These are phyloP conservation scores for Zizania palustris DNA, from an alignment of 202 grass and related monocot species.

Conservation along the genomic window DNA sequence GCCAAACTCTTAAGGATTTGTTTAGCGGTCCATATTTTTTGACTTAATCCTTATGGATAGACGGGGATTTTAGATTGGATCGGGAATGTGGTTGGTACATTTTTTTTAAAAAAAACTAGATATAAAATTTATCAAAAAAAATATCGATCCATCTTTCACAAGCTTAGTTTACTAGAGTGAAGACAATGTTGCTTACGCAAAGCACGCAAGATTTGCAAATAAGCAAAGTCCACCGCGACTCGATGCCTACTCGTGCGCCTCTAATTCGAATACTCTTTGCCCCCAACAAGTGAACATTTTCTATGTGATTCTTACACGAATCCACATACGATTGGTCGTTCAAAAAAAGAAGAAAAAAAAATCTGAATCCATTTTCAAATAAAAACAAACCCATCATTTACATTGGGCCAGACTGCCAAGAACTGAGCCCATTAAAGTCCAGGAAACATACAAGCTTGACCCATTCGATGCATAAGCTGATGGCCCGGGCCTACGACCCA, in stretches of 20 bases:
- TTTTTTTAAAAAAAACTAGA: no score
- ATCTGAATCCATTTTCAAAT: not conserved
- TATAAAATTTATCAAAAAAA: no score
- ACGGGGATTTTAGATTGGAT: no score
- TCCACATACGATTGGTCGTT: not conserved
- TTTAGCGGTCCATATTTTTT: no score
- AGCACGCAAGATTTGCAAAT: not conserved
- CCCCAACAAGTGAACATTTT: not conserved
- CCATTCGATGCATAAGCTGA: no score
- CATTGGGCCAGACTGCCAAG: not conserved
- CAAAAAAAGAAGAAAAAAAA: not conserved
- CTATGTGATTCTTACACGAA: no score
- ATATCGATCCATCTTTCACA: no score
- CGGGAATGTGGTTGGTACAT: no score
- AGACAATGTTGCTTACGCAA: conserved; percentile 15
- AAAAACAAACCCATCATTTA: not conserved
- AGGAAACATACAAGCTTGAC: not conserved
- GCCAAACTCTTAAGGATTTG: no score
- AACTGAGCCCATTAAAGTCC: not conserved
- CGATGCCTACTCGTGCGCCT: not conserved
- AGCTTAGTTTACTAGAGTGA: not conserved
- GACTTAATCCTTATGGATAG: no score
- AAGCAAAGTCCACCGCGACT: conserved; percentile 27
- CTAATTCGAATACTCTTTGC: conserved; percentile 25
- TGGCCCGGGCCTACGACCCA: no score